Evolutionary conservation across 2,329 filamentous ascomycete genomes (phyloP).

Genomic region (Niveomyces coronatus): DNA sequence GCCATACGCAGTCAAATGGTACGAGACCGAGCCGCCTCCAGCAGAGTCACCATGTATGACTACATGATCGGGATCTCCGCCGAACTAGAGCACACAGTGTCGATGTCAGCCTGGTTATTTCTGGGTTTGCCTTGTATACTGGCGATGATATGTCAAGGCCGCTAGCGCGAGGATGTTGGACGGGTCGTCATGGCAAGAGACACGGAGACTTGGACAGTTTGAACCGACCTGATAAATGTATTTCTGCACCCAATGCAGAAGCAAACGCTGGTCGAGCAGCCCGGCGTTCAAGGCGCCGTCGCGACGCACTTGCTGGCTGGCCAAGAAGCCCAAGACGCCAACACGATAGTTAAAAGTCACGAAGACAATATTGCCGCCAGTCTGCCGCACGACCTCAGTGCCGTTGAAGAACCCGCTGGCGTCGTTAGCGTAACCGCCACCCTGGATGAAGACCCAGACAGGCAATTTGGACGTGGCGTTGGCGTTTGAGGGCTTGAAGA

Average conservation of each 20-base stretch:
- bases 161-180: too few relatives aligned
- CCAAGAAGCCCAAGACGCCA: slow-evolving; percentile 51
- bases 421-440: slow-evolving; percentile 35
- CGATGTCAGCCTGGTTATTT: neutral
- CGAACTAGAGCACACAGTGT: slow-evolving; percentile 32
- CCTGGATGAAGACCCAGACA: slow-evolving; percentile 32
- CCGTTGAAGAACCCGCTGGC: slow-evolving; percentile 44
- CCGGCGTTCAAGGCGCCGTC: slow-evolving; percentile 53
- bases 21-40: slow-evolving; percentile 46
- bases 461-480: slow-evolving; percentile 22
- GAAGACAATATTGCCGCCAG: slow-evolving; percentile 37
- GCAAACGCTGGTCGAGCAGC: slow-evolving; percentile 50
- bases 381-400: slow-evolving; percentile 32
- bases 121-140: too few relatives aligned
- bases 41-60: slow-evolving; percentile 53
- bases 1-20: slow-evolving; percentile 39
- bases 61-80: slow-evolving; percentile 48
- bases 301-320: slow-evolving; percentile 41
- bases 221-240: slow-evolving; percentile 39
- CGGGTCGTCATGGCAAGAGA: too few relatives aligned
- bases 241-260: slow-evolving; percentile 50
- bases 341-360: slow-evolving; percentile 56
- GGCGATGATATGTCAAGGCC: too few relatives aligned
- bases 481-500: slow-evolving; percentile 32
- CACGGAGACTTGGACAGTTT: neutral